A percentile compares a stretch with the other conserved stretches of the same genome.
Conservation (phyloP, 176 grass and related monocot genomes). For the Tillandsia fasciculata region DNA sequence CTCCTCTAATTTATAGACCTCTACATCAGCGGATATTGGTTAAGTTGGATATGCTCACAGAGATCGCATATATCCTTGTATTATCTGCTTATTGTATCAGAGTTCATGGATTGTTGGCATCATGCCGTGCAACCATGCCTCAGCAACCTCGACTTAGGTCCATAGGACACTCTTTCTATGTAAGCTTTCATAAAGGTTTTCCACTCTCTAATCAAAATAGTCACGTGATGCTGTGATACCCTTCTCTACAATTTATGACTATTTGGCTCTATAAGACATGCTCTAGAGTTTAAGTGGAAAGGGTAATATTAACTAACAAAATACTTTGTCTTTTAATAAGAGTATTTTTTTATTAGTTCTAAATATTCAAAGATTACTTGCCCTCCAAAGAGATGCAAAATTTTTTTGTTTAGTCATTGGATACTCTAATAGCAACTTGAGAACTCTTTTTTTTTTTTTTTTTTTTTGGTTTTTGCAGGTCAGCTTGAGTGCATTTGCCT, state of each 20-base stretch:
- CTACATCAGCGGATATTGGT: too few relatives aligned
- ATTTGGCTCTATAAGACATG: background rate
- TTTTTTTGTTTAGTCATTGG: background rate
- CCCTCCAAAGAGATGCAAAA: background rate
- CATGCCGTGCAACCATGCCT: too few relatives aligned
- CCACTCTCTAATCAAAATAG: too few relatives aligned
- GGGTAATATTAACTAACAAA: background rate
- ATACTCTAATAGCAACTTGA: background rate
- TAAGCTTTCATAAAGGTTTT: too few relatives aligned
- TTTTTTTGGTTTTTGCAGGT: slow-evolving; percentile 32
- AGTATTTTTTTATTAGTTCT: background rate
- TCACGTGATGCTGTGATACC: too few relatives aligned
- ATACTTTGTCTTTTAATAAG: background rate
- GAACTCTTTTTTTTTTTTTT: background rate
- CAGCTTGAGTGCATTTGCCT: slow-evolving; percentile 94
- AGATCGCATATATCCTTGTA: too few relatives aligned
- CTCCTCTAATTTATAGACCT: too few relatives aligned
- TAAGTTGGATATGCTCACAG: too few relatives aligned
- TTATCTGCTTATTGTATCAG: too few relatives aligned
- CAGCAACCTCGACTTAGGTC: too few relatives aligned
- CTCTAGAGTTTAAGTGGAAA: background rate
- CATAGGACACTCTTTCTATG: too few relatives aligned
- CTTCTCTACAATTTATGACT: background rate
- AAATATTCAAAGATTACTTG: background rate
- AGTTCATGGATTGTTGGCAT: too few relatives aligned